Conservation (phyloP, 1,284 basidiomycete species). For the Violaceomyces palustris region DNA sequence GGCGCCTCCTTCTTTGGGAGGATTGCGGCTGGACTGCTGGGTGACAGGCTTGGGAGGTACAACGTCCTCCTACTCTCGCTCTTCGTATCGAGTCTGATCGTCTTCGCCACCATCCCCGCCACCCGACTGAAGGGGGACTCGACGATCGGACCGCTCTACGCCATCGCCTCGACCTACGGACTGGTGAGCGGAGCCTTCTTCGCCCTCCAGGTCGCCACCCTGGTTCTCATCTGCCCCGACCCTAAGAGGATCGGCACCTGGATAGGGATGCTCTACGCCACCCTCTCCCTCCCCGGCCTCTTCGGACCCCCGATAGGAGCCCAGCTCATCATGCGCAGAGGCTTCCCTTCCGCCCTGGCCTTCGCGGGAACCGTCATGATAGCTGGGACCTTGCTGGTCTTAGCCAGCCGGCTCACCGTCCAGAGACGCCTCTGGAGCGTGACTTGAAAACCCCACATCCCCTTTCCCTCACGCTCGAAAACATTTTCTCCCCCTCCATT, state of each 20-base stretch:
- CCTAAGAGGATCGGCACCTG: slow-evolving; percentile 7
- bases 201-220: slow-evolving; percentile 3
- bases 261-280: slow-evolving; percentile 10
- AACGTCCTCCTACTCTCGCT: slow-evolving; percentile 5
- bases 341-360: slow-evolving; percentile 5
- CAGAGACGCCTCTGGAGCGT: not conserved
- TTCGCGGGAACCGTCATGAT: slow-evolving; percentile 6
- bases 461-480: too few species aligned
- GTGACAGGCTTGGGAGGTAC: slow-evolving; percentile 5
- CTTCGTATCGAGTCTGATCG: slow-evolving; percentile 1
- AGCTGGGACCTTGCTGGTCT: slow-evolving; percentile 1
- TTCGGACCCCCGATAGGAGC: slow-evolving; percentile 8
- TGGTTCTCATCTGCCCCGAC: slow-evolving; percentile 4
- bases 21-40: slow-evolving; percentile 3
- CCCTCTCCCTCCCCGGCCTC: slow-evolving; percentile 6
- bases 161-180: slow-evolving; percentile 3
- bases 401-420: slow-evolving; percentile 5
- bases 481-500: too few species aligned
- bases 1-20: slow-evolving; percentile 6
- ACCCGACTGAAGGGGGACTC: slow-evolving; percentile 1
- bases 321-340: slow-evolving; percentile 2
- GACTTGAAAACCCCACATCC: too few species aligned
- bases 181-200: slow-evolving; percentile 8
- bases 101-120: slow-evolving; percentile 6
- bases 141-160: slow-evolving; percentile 4